These are phyloP conservation scores for Mesotaenium endlicherianum DNA, from an alignment of 139 green algal species.

Conservation along the genomic window DNA sequence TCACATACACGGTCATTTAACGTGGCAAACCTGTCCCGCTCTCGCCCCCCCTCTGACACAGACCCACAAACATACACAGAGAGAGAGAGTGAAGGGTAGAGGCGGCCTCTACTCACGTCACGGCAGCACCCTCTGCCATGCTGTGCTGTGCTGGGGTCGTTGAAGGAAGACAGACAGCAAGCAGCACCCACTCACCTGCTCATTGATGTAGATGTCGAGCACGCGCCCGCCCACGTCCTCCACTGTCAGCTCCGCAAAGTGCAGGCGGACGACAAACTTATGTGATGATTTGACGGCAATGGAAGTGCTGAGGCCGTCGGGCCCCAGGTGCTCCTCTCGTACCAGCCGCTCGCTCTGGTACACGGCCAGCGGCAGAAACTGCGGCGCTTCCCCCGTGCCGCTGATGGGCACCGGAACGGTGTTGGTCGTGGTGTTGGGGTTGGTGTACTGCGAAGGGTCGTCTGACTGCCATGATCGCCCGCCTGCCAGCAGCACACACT, in stretches of 20 bases:
- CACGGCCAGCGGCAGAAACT: neutral
- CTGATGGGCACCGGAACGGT: neutral
- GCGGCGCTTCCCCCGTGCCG: too few species aligned
- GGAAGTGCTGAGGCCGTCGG: neutral
- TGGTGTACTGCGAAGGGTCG: neutral
- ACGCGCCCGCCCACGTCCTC: neutral
- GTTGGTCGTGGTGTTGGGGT: neutral
- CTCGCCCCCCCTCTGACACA: too few species aligned
- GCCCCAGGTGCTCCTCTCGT: neutral
- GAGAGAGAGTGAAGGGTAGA: too few species aligned
- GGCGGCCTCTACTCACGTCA: too few species aligned
- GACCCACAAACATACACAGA: too few species aligned
- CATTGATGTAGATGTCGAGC: neutral
- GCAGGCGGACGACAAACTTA: neutral
- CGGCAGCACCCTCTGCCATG: too few species aligned
- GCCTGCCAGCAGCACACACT: too few species aligned
- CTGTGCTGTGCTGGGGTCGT: too few species aligned
- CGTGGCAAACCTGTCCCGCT: too few species aligned
- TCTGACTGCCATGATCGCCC: neutral
- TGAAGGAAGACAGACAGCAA: too few species aligned
- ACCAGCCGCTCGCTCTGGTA: neutral
- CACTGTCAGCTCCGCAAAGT: neutral
- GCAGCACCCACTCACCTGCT: constrained; percentile 1
- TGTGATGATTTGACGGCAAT: neutral
- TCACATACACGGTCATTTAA: too few species aligned